Evolutionary conservation across 1,284 basidiomycete genomes (phyloP), one percentile per base, ranked within the genome.

Genomic region (Hypsizygus ulmarius): DNA sequence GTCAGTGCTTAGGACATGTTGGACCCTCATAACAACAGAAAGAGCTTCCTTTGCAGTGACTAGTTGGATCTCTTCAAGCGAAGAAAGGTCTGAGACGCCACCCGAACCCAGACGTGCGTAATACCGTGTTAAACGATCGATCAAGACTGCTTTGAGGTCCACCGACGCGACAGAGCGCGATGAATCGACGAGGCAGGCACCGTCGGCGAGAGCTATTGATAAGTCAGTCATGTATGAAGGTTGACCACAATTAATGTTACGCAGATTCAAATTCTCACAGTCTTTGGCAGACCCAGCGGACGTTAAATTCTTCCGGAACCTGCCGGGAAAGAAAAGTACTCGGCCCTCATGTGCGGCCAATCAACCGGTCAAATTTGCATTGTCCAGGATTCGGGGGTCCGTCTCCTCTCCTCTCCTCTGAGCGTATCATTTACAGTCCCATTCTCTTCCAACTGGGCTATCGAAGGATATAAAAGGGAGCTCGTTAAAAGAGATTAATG

Each of bases 1-100:
- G 51, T 54, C 68, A 51, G 42, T 50, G 16, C 68, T 66, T 28
- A 82, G 60, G 16, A 76, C 59, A 6, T 54, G 49, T 51, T 89
- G 84, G 11, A 82, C 67, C n/a, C 66, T 64, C 50, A 74, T 68
- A 5, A 88, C 54, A 10, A 81, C 68, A 25, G 62, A 62, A 12
- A 89, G 64, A 0, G 85, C 77, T 59, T 79, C 78, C 30, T 64
- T 66, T 7, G 83, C 84, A 0, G 83, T 83, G 49, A 70, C 62
- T 8, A 77, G 61, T 53, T 85, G 77, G 8, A 78, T 59, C 5
- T 71, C 66, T 34, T 75, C 69, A 28, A 75, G 53, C 1, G 73
- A 65, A 3, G 48, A 43, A 1, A 63, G 57, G 1, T 53, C 45
- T 14, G 56, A 28, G n/a, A 59, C 32, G 6, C 43, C 27, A 29